Evolutionary conservation across 495 filamentous ascomycete species (phyloP), one percentile per base, ranked within the genome.

Genomic region (Apodospora peruviana): DNA sequence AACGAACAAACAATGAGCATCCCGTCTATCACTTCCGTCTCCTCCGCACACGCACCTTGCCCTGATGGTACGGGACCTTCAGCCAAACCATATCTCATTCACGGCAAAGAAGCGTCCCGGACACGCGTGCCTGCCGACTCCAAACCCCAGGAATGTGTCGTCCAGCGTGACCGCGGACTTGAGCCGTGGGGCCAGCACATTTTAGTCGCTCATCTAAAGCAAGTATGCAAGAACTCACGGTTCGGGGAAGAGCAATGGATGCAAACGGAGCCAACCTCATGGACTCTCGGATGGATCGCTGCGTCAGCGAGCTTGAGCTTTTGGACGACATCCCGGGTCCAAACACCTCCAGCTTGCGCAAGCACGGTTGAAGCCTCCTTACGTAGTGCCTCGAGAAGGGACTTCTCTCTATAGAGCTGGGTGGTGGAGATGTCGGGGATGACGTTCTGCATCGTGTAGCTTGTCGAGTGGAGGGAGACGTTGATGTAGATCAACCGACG

Each of bases 31-130:
- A n/a, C n/a, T n/a, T n/a, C n/a, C n/a, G 27, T 32, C 27, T 32
- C 27, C 27, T 32, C 27, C 27, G 27, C 27, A 32, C 27, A 7
- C 27, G 27, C 7, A 32, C 27, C 27, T 32, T 32, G 27, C 27
- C 27, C 27, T 32, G 27, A 32, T 32, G 27, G 14, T 32, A 32
- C 27, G 27, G 27, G 7, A 32, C 27, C 27, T 32, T 32, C 27
- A 32, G 27, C 27, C 27, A 32, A 32, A 32, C 27, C 27, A 32
- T 14, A 52, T 52, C 0, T 23, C 40, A 24, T 52, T 46, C 4
- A 24, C 37, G 35, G 66, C 74, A 43, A 76, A 70, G 48, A 70
- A 67, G 2, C 75, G 59, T 7, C 74, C 74, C 3, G 75, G 74
- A 54, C 74, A 75, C 22, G 42, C 50, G 38, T 53, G 46, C 24